These are phyloP conservation scores for Anisodus acutangulus DNA, from an alignment of 257 asterid genomes.

Conservation along the genomic window DNA sequence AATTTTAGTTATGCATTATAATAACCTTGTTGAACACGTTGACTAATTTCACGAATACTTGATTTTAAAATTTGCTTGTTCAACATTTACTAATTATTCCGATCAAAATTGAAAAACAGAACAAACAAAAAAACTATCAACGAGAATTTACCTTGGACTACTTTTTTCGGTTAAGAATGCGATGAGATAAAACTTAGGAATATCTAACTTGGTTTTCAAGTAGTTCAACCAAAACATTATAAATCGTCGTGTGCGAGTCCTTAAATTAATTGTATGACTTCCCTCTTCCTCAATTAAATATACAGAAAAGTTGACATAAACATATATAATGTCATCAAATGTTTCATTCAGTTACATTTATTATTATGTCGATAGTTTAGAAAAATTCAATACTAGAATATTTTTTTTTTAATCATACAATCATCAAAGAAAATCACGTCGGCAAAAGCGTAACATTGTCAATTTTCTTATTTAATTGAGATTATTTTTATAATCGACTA, in stretches of 20 bases:
- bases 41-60: neutral
- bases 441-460: no score
- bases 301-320: neutral
- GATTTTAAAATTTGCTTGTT: neutral
- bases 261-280: neutral
- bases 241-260: neutral
- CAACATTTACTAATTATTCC: neutral
- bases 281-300: neutral
- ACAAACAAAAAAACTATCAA: neutral
- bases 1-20: neutral
- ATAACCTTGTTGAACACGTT: neutral
- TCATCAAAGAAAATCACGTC: neutral
- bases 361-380: neutral
- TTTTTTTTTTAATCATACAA: neutral
- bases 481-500: neutral
- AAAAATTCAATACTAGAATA: neutral
- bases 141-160: no score
- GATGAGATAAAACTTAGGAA: neutral
- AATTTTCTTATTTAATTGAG: no score
- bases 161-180: neutral
- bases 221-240: constrained; percentile 12
- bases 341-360: neutral
- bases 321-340: neutral
- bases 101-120: neutral
- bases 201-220: neutral